Evolutionary conservation across 108 stramenopile genomes (phyloP).

Genomic region (Cyclotella atomus): DNA sequence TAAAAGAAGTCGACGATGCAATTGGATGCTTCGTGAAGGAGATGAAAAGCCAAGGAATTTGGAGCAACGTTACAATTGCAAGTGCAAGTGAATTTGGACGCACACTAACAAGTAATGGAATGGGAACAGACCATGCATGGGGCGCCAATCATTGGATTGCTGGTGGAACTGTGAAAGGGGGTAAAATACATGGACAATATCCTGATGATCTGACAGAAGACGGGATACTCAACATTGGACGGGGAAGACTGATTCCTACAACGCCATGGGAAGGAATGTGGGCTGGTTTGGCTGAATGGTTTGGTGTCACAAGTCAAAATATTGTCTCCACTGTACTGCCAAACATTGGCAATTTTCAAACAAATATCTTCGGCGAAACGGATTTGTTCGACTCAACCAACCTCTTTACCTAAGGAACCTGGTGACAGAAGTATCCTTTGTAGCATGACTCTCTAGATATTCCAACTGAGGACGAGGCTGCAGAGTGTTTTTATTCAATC

Average conservation of each 20-base stretch:
- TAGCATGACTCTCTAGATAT: too few relatives aligned
- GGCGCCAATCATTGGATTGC: slow-evolving; percentile 42
- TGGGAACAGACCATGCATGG: slow-evolving; percentile 56
- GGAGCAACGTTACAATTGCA: slow-evolving; percentile 35
- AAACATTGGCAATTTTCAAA: slow-evolving; percentile 27
- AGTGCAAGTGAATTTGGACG: slow-evolving; percentile 41
- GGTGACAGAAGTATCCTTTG: too few relatives aligned
- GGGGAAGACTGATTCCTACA: slow-evolving; percentile 68
- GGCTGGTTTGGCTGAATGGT: slow-evolving; percentile 52
- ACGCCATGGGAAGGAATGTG: slow-evolving; percentile 72
- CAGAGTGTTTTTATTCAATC: too few relatives aligned
- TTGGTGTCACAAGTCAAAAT: slow-evolving; percentile 28
- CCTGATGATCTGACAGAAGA: slow-evolving; percentile 49
- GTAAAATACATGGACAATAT: slow-evolving; percentile 57
- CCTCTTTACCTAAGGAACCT: too few relatives aligned
- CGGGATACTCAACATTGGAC: slow-evolving; percentile 43
- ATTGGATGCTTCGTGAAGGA: slow-evolving; percentile 42
- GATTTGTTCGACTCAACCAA: slow-evolving; percentile 16
- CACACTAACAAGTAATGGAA: slow-evolving; percentile 45
- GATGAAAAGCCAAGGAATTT: slow-evolving; percentile 41
- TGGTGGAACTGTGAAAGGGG: slow-evolving; percentile 61
- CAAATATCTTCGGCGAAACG: not conserved
- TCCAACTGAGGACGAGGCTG: too few relatives aligned
- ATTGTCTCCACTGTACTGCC: slow-evolving; percentile 31
- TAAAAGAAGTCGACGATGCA: slow-evolving; percentile 36